A percentile compares a stretch with the other conserved stretches of the same genome.
phyloP scores from a whole-genome alignment of 495 filamentous ascomycete genomes.

The Haplographium delicatum region DNA sequence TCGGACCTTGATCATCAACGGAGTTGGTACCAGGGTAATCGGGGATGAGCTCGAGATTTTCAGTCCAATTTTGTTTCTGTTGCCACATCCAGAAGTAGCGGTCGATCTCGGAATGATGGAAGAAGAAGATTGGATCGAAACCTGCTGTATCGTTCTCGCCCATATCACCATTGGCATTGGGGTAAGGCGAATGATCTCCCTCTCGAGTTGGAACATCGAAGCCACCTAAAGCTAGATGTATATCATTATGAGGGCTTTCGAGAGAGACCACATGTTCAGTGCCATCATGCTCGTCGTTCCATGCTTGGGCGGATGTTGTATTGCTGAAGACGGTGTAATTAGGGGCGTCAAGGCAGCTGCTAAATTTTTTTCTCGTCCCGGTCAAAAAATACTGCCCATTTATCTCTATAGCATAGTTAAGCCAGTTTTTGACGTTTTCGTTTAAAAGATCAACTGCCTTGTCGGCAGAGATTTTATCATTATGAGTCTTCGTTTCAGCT shows the following conservation, averaged over 20 bases:
- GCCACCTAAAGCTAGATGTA: constrained; percentile 30
- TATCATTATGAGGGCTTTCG: constrained; percentile 30
- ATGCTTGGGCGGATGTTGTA: constrained; percentile 18
- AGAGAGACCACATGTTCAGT: constrained; percentile 13
- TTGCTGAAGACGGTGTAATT: constrained; percentile 30
- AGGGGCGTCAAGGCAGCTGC: constrained; percentile 20
- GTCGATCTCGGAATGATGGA: constrained; percentile 31
- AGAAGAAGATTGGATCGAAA: constrained; percentile 32
- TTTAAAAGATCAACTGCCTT: constrained; percentile 4
- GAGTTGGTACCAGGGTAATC: constrained; percentile 18
- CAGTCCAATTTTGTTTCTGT: constrained; percentile 15
- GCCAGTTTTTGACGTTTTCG: constrained; percentile 21
- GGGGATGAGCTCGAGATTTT: neutral
- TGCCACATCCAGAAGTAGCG: constrained; percentile 31
- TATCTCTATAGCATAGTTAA: too few relatives aligned
- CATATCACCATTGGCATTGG: constrained; percentile 31
- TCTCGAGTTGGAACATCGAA: constrained; percentile 18
- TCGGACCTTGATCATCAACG: constrained; percentile 14
- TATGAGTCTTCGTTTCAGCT: constrained; percentile 10
- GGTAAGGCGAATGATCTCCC: constrained; percentile 6
- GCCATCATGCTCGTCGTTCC: constrained; percentile 16
- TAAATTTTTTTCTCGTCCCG: constrained; percentile 8
- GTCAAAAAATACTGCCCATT: neutral
- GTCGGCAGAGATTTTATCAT: neutral
- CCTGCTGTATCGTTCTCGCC: constrained; percentile 30